Conservation (phyloP, 805 yeast genomes). For the Kockiozyma suomiensis region DNA sequence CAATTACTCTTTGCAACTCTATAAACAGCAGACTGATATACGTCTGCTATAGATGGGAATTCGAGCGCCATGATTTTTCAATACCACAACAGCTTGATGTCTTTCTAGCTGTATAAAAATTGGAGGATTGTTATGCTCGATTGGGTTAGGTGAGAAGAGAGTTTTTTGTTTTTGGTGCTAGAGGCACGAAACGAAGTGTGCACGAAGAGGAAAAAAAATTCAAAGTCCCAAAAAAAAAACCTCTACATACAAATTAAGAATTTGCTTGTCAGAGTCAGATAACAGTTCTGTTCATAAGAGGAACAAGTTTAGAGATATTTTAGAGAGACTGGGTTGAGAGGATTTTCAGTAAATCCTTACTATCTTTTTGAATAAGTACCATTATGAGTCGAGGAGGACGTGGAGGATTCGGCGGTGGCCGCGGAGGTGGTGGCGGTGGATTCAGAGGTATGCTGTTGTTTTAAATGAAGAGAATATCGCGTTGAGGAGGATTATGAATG, state of each 20-base stretch:
- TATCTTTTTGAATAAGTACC: background rate
- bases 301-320: background rate
- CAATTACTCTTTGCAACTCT: slow-evolving; percentile 18
- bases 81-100: no score
- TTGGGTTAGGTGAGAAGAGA: slow-evolving; percentile 11
- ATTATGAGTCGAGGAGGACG: slow-evolving; percentile 68
- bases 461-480: background rate
- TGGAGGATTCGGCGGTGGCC: slow-evolving; percentile 58
- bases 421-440: slow-evolving; percentile 57
- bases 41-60: slow-evolving; percentile 10
- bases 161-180: background rate
- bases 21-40: slow-evolving; percentile 8
- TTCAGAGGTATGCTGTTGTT: slow-evolving; percentile 22
- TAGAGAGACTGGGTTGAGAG: background rate
- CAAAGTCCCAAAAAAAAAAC: slow-evolving; percentile 10
- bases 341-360: background rate
- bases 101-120: no score
- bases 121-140: no score
- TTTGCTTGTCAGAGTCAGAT: no score
- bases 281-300: no score
- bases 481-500: background rate
- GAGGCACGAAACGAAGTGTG: background rate
- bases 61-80: background rate
- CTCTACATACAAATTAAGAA: background rate
- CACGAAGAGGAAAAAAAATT: background rate